Conservation (phyloP, 2,329 filamentous ascomycete species). For the Cladosporium oxysporum region DNA sequence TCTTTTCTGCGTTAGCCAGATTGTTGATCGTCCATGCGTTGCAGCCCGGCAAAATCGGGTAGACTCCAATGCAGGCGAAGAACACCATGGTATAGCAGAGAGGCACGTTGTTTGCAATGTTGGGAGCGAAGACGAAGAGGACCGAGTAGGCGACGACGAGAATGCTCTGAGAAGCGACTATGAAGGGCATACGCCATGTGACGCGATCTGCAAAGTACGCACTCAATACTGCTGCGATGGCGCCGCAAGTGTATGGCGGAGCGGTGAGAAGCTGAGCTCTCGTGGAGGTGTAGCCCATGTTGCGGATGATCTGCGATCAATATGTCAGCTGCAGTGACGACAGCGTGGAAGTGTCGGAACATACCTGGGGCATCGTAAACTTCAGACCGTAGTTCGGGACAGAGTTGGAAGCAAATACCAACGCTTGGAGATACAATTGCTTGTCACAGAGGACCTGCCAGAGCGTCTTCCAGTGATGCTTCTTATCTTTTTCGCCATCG, state of each 20-base stretch:
- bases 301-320: conserved; percentile 5
- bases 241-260: conserved; percentile 35
- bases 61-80: conserved; percentile 34
- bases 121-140: conserved; percentile 29
- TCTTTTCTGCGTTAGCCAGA: conserved; percentile 36
- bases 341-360: conserved; percentile 3
- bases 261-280: conserved; percentile 32
- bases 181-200: conserved; percentile 37
- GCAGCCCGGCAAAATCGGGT: conserved; percentile 34
- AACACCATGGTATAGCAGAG: conserved; percentile 34
- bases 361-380: conserved; percentile 53
- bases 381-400: conserved; percentile 39
- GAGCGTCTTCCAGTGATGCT: conserved; percentile 16
- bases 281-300: conserved; percentile 29
- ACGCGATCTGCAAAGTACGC: conserved; percentile 36
- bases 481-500: conserved; percentile 19
- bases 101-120: conserved; percentile 20
- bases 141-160: conserved; percentile 35
- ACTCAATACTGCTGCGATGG: conserved; percentile 35
- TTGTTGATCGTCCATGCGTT: conserved; percentile 38
- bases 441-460: conserved; percentile 25
- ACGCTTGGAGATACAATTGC: conserved; percentile 30
- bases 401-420: conserved; percentile 30
- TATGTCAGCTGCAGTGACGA: background rate
- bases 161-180: conserved; percentile 30